Conservation (phyloP, 2,329 filamentous ascomycete genomes). For the Trichophyton verrucosum region DNA sequence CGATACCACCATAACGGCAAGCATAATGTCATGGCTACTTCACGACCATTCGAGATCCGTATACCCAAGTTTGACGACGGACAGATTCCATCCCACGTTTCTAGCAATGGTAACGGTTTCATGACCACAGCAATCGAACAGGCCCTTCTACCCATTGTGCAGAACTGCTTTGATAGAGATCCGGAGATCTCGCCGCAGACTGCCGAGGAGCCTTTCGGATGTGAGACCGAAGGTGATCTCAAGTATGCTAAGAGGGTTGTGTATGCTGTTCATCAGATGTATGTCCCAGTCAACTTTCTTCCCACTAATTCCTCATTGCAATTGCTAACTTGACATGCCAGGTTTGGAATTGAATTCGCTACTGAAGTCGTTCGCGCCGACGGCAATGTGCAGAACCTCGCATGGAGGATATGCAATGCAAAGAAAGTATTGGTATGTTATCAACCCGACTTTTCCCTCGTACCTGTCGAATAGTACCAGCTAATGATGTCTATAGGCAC, state of each 20-base stretch:
- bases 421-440: constrained; percentile 78
- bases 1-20: constrained; percentile 89
- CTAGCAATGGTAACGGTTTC: constrained; percentile 22
- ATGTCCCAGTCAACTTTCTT: constrained; percentile 17
- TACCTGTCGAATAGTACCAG: neutral
- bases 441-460: neutral
- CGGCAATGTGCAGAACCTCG: constrained; percentile 77
- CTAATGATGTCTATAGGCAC: constrained; percentile 39
- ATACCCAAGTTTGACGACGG: constrained; percentile 73
- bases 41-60: constrained; percentile 80
- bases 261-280: constrained; percentile 92
- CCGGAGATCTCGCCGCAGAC: constrained; percentile 76
- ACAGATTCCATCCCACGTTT: constrained; percentile 46
- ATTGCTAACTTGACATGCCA: constrained; percentile 16
- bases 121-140: constrained; percentile 61
- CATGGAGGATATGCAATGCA: constrained; percentile 89
- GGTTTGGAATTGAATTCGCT: constrained; percentile 87
- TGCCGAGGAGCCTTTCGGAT: constrained; percentile 70
- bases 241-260: constrained; percentile 86
- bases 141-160: constrained; percentile 67
- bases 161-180: constrained; percentile 86
- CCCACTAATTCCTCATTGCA: neutral
- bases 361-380: constrained; percentile 86
- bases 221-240: constrained; percentile 68
- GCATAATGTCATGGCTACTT: constrained; percentile 89